A percentile compares a stretch with the other conserved stretches of the same genome.
Conservation (phyloP, 139 green algal genomes). For the Bryopsis sp. region DNA sequence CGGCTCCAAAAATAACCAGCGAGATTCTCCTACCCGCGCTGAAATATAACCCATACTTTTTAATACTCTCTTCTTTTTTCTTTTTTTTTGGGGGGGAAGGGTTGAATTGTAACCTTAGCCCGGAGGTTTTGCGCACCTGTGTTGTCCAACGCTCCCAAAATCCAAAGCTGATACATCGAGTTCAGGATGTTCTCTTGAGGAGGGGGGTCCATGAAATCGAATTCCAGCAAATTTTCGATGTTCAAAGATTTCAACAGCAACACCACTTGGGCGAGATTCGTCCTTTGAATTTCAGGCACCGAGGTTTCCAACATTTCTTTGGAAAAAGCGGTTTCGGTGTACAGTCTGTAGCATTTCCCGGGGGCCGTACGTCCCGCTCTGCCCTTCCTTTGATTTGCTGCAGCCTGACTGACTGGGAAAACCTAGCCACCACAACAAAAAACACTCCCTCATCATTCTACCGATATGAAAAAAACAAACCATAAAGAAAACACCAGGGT, state of each 20-base stretch:
- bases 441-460: too few relatives aligned
- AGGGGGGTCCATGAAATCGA: constrained; percentile 96
- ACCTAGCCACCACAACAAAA: too few relatives aligned
- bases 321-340: constrained; percentile 78
- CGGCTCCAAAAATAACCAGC: not conserved
- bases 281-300: constrained; percentile 97
- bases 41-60: not conserved
- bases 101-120: too few relatives aligned
- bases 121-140: constrained; percentile 48
- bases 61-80: too few relatives aligned
- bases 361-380: constrained; percentile 86
- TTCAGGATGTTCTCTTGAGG: constrained; percentile 92
- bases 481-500: too few relatives aligned
- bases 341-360: constrained; percentile 86
- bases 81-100: too few relatives aligned
- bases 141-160: constrained; percentile 79
- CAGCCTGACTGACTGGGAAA: constrained; percentile 80
- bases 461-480: too few relatives aligned
- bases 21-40: not conserved
- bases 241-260: constrained; percentile 92
- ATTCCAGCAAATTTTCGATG: constrained; percentile 91
- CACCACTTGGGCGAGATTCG: constrained; percentile 96
- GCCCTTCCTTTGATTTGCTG: constrained; percentile 74
- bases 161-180: constrained; percentile 96
- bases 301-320: constrained; percentile 40